These are phyloP conservation scores for Sporobolomyces pararoseus DNA, from an alignment of 768 basidiomycete genomes.

Conservation along the genomic window DNA sequence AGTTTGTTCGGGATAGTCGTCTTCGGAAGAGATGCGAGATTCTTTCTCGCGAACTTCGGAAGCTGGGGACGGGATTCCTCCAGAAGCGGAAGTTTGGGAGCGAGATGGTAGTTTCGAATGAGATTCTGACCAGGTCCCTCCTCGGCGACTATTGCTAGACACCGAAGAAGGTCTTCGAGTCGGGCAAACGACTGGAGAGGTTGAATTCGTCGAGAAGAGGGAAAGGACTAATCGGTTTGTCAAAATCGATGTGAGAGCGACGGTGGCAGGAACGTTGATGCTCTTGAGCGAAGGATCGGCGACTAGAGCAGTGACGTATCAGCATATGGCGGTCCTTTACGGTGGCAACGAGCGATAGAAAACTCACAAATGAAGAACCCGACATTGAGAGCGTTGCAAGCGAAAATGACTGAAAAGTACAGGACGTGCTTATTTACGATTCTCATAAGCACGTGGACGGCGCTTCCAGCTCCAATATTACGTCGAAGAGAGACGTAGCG, in stretches of 20 bases:
- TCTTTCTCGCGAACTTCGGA: no score
- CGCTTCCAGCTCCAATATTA: background rate
- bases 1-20: background rate
- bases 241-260: background rate
- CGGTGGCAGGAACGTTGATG: background rate
- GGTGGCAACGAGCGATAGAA: background rate
- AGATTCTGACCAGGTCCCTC: no score
- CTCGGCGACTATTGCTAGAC: no score
- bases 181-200: no score
- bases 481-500: background rate
- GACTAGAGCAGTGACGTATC: background rate
- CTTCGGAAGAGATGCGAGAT: no score
- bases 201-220: background rate
- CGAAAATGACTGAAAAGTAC: constrained; percentile 3
- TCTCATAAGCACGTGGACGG: background rate
- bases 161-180: no score
- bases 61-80: no score
- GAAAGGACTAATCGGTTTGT: background rate
- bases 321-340: background rate
- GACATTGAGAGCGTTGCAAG: constrained; percentile 1
- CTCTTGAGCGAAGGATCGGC: background rate
- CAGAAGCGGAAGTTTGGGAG: no score
- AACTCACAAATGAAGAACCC: constrained; percentile 1
- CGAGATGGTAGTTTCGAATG: no score
- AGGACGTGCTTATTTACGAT: constrained; percentile 1